Percentiles rank a stretch among this genome's conserved stretches.
Conservation (phyloP, 176 grass and related monocot species). For the Melocanna baccifera region DNA sequence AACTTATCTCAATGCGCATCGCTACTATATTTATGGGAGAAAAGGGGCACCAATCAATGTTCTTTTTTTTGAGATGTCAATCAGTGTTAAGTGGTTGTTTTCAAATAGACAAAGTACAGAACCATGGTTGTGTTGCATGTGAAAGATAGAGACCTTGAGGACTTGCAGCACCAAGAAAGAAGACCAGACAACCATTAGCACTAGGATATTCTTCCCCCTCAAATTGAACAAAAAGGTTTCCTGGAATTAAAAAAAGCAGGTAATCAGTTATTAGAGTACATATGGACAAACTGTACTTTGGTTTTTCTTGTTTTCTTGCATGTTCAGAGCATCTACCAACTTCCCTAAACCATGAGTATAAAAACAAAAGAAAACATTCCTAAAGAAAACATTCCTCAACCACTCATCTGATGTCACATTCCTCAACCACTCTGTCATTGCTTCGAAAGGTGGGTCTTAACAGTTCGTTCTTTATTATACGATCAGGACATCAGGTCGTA, state of each 20-base stretch:
- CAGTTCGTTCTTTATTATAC: not conserved
- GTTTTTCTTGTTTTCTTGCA: slow-evolving; percentile 11
- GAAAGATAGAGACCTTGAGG: slow-evolving; percentile 56
- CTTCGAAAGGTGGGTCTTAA: slow-evolving; percentile 11
- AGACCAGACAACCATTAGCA: slow-evolving; percentile 70
- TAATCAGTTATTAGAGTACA: not conserved
- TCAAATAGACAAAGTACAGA: not conserved
- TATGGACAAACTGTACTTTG: slow-evolving; percentile 9
- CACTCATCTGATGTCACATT: too few species aligned
- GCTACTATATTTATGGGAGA: not conserved
- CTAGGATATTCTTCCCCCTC: slow-evolving; percentile 78
- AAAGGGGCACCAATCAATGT: not conserved
- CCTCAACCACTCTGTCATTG: not conserved
- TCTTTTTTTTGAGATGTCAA: not conserved
- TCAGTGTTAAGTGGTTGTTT: not conserved
- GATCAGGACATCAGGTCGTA: not conserved
- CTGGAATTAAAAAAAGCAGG: slow-evolving; percentile 36
- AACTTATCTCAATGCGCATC: not conserved
- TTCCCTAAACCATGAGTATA: not conserved
- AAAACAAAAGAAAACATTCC: not conserved
- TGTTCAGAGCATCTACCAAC: slow-evolving; percentile 9
- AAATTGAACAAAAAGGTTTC: slow-evolving; percentile 74
- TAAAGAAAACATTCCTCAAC: not conserved
- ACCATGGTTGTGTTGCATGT: not conserved
- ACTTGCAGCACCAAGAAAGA: slow-evolving; percentile 78